Evolutionary conservation across 2,329 filamentous ascomycete genomes (phyloP).

Genomic region (Colletotrichum tropicicola): DNA sequence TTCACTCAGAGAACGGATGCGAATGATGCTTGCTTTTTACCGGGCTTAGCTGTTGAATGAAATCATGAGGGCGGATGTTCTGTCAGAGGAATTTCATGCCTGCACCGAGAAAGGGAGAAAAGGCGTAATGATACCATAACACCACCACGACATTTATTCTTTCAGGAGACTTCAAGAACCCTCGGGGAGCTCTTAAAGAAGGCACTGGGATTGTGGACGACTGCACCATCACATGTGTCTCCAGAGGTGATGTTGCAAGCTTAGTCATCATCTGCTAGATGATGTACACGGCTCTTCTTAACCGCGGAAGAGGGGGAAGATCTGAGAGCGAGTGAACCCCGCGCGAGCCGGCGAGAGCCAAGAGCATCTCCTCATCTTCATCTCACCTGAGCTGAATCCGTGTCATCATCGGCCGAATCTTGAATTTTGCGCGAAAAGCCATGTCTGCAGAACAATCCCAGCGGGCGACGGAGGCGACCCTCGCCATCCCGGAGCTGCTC

Average conservation of each 20-base stretch:
- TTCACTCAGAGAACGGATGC: no score
- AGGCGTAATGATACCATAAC: no score
- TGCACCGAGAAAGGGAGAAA: no score
- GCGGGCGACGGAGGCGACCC: not conserved
- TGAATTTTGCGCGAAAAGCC: not conserved
- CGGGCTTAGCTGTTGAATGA: no score
- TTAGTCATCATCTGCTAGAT: conserved; percentile 22
- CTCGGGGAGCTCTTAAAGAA: no score
- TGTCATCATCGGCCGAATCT: not conserved
- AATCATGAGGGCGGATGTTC: no score
- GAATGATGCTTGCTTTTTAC: no score
- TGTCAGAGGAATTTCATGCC: no score
- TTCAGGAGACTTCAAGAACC: no score
- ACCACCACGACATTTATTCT: no score
- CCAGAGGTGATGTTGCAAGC: not conserved
- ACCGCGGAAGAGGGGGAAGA: conserved; percentile 14
- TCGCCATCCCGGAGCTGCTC: conserved; percentile 36
- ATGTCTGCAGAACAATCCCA: not conserved
- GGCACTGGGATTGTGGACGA: no score
- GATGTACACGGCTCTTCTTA: conserved; percentile 18
- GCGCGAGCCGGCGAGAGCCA: conserved; percentile 16
- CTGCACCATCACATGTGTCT: no score
- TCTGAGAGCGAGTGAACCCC: conserved; percentile 17
- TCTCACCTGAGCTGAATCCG: not conserved
- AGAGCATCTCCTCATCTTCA: conserved; percentile 17